A percentile compares a stretch with the other conserved stretches of the same genome.
These are phyloP conservation scores for Fraxinus platypoda DNA, from an alignment of 305 asterid genomes.

Conservation along the genomic window DNA sequence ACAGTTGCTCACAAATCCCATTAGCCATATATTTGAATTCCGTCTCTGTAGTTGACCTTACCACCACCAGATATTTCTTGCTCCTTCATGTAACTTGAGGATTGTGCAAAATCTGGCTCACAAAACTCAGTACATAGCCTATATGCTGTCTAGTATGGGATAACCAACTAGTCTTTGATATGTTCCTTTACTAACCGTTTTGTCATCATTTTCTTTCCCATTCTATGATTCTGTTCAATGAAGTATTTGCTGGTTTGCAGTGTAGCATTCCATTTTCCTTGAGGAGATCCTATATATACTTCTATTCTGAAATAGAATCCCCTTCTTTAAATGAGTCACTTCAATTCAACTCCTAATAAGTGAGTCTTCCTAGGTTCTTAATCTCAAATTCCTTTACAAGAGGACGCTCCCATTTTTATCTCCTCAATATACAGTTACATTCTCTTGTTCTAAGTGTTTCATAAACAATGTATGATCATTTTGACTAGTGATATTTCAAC, in stretches of 20 bases:
- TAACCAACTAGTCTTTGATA: neutral
- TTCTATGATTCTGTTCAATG: neutral
- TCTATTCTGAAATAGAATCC: neutral
- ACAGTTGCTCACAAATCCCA: neutral
- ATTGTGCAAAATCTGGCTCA: neutral
- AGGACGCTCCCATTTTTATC: neutral
- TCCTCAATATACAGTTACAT: neutral
- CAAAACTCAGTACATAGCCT: neutral
- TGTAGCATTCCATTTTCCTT: neutral
- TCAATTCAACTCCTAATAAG: neutral
- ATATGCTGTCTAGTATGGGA: neutral
- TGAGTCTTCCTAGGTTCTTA: neutral
- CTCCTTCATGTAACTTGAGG: neutral
- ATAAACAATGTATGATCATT: neutral
- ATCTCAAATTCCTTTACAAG: neutral
- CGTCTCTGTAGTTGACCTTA: neutral
- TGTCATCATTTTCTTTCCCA: neutral
- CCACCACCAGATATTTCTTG: neutral
- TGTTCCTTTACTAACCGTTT: neutral
- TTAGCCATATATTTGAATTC: neutral
- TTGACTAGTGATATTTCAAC: neutral
- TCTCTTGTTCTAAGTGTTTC: neutral
- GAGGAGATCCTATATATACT: neutral
- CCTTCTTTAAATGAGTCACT: neutral
- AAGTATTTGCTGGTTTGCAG: neutral